A percentile compares a stretch with the other conserved stretches of the same genome.
phyloP scores from a whole-genome alignment of 352 stramenopile species.

The Pilasporangium apinafurcum region DNA sequence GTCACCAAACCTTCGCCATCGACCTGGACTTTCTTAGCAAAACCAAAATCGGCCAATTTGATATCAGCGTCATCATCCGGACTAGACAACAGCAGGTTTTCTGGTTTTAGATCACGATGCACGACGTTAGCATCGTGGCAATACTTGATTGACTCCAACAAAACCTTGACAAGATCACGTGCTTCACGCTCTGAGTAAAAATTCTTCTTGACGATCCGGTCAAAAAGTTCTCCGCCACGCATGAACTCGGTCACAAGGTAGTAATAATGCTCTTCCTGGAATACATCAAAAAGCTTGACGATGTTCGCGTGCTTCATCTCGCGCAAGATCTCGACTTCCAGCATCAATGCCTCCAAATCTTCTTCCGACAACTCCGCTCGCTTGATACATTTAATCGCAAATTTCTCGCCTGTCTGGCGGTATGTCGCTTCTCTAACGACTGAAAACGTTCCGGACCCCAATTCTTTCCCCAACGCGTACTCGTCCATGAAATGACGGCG shows the following conservation, averaged over 20 bases:
- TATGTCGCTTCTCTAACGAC: constrained; percentile 49
- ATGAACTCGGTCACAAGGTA: constrained; percentile 98
- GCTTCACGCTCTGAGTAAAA: constrained; percentile 82
- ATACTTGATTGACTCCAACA: constrained; percentile 81
- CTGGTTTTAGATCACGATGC: constrained; percentile 94
- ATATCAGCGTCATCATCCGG: constrained; percentile 74
- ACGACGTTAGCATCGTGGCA: constrained; percentile 85
- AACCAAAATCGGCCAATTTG: constrained; percentile 81
- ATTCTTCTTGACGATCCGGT: constrained; percentile 85
- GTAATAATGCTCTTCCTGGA: constrained; percentile 89
- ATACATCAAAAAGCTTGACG: constrained; percentile 88
- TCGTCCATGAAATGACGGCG: constrained; percentile 44
- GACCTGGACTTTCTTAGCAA: constrained; percentile 68
- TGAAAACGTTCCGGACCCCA: constrained; percentile 57
- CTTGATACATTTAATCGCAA: constrained; percentile 66
- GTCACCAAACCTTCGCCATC: constrained; percentile 47
- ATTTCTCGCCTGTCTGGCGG: constrained; percentile 24
- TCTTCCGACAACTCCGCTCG: constrained; percentile 37
- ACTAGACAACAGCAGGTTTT: constrained; percentile 91
- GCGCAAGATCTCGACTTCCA: constrained; percentile 70
- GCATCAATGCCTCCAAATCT: constrained; percentile 66
- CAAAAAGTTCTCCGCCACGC: constrained; percentile 79
- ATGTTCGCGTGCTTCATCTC: constrained; percentile 88
- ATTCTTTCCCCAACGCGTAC: constrained; percentile 49
- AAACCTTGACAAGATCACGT: constrained; percentile 64